Evolutionary conservation across 2,329 filamentous ascomycete genomes (phyloP).

Genomic region (Colletotrichum melonis): DNA sequence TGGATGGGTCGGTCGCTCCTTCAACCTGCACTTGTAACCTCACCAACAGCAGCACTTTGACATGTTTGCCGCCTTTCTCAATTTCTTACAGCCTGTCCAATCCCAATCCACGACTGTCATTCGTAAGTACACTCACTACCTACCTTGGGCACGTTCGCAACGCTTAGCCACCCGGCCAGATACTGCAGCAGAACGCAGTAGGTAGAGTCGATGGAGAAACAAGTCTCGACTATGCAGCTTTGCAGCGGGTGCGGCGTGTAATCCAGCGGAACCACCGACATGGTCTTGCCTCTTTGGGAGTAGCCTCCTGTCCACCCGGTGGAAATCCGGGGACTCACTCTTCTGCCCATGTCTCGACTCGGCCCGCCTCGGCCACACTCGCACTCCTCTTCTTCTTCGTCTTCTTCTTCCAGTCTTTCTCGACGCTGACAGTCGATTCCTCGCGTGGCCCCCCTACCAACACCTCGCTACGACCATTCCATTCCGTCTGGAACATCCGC

Average conservation of each 20-base stretch:
- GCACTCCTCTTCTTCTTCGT: neutral
- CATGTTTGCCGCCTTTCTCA: neutral
- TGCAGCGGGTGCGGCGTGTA: neutral
- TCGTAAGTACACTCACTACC: too few relatives aligned
- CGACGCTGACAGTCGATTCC: too few relatives aligned
- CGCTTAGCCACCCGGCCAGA: neutral
- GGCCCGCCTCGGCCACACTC: conserved; percentile 5
- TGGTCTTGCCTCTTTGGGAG: neutral
- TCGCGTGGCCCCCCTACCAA: too few relatives aligned
- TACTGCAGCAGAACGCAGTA: neutral
- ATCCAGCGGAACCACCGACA: conserved; percentile 3
- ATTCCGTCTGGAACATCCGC: neutral
- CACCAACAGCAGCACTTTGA: neutral
- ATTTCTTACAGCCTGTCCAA: neutral
- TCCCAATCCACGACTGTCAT: neutral
- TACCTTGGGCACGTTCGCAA: too few relatives aligned
- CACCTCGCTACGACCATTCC: neutral
- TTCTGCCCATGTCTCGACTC: neutral
- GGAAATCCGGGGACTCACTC: conserved; percentile 6
- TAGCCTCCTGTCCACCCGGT: conserved; percentile 5
- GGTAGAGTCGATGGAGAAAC: neutral
- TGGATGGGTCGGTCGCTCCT: neutral
- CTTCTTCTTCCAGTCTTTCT: neutral
- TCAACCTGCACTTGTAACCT: neutral
- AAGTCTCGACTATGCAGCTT: neutral